Conservation (phyloP, 805 yeast species). For the Metschnikowia cubensis region DNA sequence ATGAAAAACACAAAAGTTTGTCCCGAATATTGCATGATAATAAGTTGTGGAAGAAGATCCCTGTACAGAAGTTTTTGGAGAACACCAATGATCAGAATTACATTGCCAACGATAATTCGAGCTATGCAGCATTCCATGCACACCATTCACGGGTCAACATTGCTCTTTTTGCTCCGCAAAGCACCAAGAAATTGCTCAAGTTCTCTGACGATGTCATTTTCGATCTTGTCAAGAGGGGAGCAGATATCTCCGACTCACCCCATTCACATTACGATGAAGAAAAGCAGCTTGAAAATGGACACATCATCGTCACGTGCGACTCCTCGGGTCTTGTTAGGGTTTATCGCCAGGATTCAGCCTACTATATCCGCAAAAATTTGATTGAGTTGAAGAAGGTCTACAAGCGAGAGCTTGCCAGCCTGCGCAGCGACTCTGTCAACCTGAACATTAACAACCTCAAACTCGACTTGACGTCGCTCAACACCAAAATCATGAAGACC, state of each 20-base stretch:
- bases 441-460: slow-evolving; percentile 2
- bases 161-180: slow-evolving; percentile 73
- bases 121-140: slow-evolving; percentile 71
- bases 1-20: slow-evolving; percentile 29
- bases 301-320: slow-evolving; percentile 75
- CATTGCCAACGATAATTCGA: slow-evolving; percentile 48
- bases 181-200: slow-evolving; percentile 59
- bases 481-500: neutral
- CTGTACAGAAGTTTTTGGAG: slow-evolving; percentile 25
- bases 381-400: slow-evolving; percentile 10
- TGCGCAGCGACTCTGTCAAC: neutral
- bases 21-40: slow-evolving; percentile 27
- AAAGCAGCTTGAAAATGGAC: slow-evolving; percentile 19
- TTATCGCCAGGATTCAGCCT: slow-evolving; percentile 75
- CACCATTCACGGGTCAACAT: slow-evolving; percentile 70
- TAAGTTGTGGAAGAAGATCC: slow-evolving; percentile 25
- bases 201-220: slow-evolving; percentile 76
- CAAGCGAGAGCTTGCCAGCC: slow-evolving; percentile 1
- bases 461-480: neutral
- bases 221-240: slow-evolving; percentile 44
- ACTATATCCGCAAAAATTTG: slow-evolving; percentile 29
- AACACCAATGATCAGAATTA: slow-evolving; percentile 17
- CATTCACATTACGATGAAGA: slow-evolving; percentile 2
- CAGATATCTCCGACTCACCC: slow-evolving; percentile 8
- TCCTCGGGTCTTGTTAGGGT: slow-evolving; percentile 68